These are phyloP conservation scores for Tetragonia tetragonoides DNA, from an alignment of 148 eudicot genomes.

Conservation along the genomic window DNA sequence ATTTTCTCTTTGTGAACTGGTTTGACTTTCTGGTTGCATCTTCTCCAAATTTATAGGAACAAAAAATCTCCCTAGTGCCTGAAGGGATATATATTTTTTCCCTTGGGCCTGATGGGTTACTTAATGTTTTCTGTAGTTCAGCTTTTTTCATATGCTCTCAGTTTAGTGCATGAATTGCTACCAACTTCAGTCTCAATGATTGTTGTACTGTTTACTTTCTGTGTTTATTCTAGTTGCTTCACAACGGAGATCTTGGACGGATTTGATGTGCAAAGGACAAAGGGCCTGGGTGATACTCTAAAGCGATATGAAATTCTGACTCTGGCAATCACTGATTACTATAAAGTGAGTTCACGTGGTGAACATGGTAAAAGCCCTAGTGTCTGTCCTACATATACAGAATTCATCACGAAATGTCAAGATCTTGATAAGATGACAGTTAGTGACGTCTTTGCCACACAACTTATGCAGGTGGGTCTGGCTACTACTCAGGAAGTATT, in stretches of 20 bases:
- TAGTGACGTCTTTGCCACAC: slow-evolving; percentile 84
- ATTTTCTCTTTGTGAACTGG: too few species aligned
- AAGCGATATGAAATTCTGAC: slow-evolving; percentile 75
- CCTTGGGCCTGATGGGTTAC: too few species aligned
- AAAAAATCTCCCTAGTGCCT: too few species aligned
- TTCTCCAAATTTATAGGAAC: too few species aligned
- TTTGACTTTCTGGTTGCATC: too few species aligned
- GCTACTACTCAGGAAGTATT: neutral
- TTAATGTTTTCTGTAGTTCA: neutral
- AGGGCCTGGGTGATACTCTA: slow-evolving; percentile 77
- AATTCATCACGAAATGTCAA: slow-evolving; percentile 60
- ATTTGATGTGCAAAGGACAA: slow-evolving; percentile 88
- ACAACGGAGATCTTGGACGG: slow-evolving; percentile 95
- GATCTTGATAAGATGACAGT: slow-evolving; percentile 79
- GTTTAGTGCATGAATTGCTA: neutral
- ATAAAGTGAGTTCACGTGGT: slow-evolving; percentile 34
- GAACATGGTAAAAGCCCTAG: slow-evolving; percentile 21
- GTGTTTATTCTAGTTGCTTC: slow-evolving; percentile 59
- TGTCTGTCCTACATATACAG: slow-evolving; percentile 46
- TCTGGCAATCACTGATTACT: slow-evolving; percentile 51
- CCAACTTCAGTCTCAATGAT: neutral
- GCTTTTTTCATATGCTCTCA: neutral
- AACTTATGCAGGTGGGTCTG: slow-evolving; percentile 86
- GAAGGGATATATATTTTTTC: too few species aligned
- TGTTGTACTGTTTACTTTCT: slow-evolving; percentile 2